A percentile compares a stretch with the other conserved stretches of the same genome.
phyloP scores from a whole-genome alignment of 202 grass and related monocot species.

The Carex sylvatica region DNA sequence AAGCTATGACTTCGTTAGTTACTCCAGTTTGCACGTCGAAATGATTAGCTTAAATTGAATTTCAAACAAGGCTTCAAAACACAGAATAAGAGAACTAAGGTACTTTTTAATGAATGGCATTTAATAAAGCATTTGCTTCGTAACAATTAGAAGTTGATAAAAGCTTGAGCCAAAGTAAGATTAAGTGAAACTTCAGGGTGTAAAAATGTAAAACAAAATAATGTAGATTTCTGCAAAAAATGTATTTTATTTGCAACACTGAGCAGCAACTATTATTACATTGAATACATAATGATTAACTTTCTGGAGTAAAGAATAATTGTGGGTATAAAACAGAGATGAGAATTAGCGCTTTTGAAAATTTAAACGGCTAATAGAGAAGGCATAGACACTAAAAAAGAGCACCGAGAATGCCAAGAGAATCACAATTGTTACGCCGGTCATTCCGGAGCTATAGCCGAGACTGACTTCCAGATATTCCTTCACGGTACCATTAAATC shows the following conservation, averaged over 20 bases:
- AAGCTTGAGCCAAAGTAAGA: not conserved
- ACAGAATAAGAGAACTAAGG: no score
- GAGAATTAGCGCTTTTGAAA: constrained; percentile 48
- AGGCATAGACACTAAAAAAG: constrained; percentile 54
- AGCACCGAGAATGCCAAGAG: constrained; percentile 45
- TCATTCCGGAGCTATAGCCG: constrained; percentile 47
- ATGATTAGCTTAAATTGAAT: no score
- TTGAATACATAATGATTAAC: not conserved
- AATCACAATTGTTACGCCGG: constrained; percentile 23
- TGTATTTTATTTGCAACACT: not conserved
- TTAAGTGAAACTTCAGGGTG: not conserved
- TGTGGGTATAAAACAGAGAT: not conserved
- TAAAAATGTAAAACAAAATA: not conserved
- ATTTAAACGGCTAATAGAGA: constrained; percentile 53
- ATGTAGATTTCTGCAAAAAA: not conserved
- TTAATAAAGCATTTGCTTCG: no score
- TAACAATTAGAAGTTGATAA: not conserved
- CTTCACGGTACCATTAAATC: constrained; percentile 57
- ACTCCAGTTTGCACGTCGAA: no score
- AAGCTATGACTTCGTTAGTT: no score
- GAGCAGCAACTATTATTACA: not conserved
- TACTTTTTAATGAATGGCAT: no score
- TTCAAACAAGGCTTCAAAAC: no score
- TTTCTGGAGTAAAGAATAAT: not conserved
- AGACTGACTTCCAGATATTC: constrained; percentile 42